Evolutionary conservation across 176 grass and related monocot genomes (phyloP), one percentile per base, ranked within the genome.

Genomic region (Juncus effusus): DNA sequence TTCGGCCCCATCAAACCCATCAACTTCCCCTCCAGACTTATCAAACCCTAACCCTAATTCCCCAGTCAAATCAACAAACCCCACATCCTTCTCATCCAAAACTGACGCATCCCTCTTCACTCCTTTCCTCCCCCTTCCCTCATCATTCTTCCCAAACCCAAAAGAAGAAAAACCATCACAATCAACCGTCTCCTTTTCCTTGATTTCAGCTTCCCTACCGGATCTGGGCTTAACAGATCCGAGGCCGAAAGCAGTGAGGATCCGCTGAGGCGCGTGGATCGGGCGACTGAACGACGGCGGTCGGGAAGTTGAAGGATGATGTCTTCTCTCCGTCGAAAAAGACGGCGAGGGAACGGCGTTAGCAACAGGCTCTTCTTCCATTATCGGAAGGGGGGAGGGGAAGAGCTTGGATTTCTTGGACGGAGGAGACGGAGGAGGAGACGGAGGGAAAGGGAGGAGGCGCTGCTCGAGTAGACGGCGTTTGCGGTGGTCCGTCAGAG

Each of bases 361-460:
- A 42, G 16, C 37, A 44, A 44, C 41, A 10, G 5, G n/a, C 3
- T 3, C 13, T 42, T 54, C 3, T 14, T 59, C 68, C 54, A 42
- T 71, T 38, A 44, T 71, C 1, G 54, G 11, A 56, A 55, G 51
- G 9, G n/a, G 52, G 11, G 55, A 15, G 38, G 19, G 4, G 44
- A 47, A 47, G 38, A 71, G 54, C 54, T 36, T 71, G 14, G 68
- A 45, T 71, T 71, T 71, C 68, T 71, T 71, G 36, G 54, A 57
- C 6, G 67, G 67, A 58, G 68, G 68, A 58, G 68, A 55, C 10
- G 13, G 42, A 14, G 67, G 67, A 58, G 68, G 68, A 58, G 68
- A 55, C 10, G 13, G 42, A 14, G 42, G 52, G 28, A 14, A 14
- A 2, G 37, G 56, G 13, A 59, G 54, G 3, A 71, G 51, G 54